phyloP scores from a whole-genome alignment of 75 land plant species.

The Cunninghamia lanceolata region DNA sequence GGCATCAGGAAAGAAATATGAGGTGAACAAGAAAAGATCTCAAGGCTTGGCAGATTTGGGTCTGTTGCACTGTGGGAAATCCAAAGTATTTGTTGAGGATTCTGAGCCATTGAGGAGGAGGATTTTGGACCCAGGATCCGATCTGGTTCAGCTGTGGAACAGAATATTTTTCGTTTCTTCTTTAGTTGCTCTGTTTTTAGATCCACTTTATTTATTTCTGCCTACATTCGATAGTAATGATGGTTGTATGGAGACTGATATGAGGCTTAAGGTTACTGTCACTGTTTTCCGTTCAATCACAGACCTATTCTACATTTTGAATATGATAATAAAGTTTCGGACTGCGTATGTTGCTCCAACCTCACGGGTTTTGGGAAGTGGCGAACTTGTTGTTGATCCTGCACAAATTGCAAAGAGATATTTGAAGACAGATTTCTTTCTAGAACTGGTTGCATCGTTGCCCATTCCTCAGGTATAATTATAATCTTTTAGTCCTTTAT shows the following conservation, averaged over 20 bases:
- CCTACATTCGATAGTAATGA: constrained; percentile 38
- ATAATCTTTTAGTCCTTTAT: background rate
- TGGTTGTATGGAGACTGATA: constrained; percentile 34
- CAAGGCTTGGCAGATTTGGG: background rate
- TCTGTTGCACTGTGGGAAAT: constrained; percentile 4
- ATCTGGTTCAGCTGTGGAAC: constrained; percentile 64
- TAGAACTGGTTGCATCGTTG: constrained; percentile 58
- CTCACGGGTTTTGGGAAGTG: constrained; percentile 71
- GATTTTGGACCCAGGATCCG: constrained; percentile 71
- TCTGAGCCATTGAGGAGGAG: constrained; percentile 29
- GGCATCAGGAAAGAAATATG: background rate
- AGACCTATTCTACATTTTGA: constrained; percentile 54
- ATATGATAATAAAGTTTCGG: constrained; percentile 65
- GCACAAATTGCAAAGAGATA: constrained; percentile 52
- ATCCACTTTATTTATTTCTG: constrained; percentile 79
- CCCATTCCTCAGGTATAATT: constrained; percentile 71
- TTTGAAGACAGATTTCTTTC: constrained; percentile 44
- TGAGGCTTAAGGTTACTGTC: constrained; percentile 21
- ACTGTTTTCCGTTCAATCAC: constrained; percentile 50
- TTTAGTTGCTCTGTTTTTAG: constrained; percentile 69
- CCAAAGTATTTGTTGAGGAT: constrained; percentile 46
- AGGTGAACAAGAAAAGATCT: background rate
- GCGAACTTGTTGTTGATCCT: constrained; percentile 74
- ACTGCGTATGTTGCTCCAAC: constrained; percentile 76
- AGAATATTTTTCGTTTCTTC: constrained; percentile 63